A percentile compares a stretch with the other conserved stretches of the same genome.
phyloP scores from a whole-genome alignment of 306 rosid species.

The Dalbergia cultrata region DNA sequence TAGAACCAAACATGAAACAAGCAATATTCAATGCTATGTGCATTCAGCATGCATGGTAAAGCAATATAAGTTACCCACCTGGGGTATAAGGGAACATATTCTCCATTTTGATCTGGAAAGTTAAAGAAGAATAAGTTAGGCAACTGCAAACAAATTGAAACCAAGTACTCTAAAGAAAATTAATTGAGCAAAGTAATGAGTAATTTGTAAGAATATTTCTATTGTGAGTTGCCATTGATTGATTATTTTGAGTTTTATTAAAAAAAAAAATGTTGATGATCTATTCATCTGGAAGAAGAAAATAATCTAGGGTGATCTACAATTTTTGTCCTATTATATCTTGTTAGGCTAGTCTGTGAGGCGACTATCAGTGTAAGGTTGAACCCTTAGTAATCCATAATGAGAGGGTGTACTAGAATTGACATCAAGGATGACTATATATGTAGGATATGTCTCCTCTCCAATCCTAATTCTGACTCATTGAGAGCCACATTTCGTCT shows the following conservation, averaged over 20 bases:
- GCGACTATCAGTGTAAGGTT: no score
- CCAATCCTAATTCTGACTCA: no score
- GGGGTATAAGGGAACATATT: slow-evolving; percentile 53
- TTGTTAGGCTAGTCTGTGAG: no score
- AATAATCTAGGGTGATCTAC: background rate
- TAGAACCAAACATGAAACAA: slow-evolving; percentile 34
- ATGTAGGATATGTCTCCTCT: no score
- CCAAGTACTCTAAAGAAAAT: background rate
- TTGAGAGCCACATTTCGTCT: no score
- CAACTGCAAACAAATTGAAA: background rate
- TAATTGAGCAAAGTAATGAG: background rate
- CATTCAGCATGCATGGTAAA: slow-evolving; percentile 24
- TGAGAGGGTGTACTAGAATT: no score
- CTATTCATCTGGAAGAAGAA: background rate
- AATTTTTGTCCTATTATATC: no score
- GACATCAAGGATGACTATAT: no score
- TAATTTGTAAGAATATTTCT: background rate
- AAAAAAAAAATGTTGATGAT: background rate
- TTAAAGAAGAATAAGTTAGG: slow-evolving; percentile 31
- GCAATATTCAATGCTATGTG: background rate
- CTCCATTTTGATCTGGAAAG: slow-evolving; percentile 66
- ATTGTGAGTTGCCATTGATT: background rate
- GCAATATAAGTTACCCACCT: slow-evolving; percentile 63
- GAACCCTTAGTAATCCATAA: no score
- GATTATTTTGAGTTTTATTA: background rate